Percentiles rank a stretch among this genome's conserved stretches.
These are phyloP conservation scores for Cronartium quercuum DNA, from an alignment of 1,284 basidiomycete species.

Conservation along the genomic window DNA sequence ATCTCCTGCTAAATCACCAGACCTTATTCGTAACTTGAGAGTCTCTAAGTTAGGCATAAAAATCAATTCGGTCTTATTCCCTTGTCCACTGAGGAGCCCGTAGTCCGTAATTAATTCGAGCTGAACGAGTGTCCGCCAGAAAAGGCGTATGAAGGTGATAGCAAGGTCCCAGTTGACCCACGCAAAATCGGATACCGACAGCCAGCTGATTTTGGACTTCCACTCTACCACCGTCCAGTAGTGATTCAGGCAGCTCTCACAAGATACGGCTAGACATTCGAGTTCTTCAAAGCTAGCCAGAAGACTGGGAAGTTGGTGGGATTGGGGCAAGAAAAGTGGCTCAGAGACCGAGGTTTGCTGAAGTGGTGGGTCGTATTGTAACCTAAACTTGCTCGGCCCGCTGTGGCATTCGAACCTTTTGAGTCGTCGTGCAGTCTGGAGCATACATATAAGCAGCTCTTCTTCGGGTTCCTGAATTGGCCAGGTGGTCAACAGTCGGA, in stretches of 20 bases:
- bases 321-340: too few relatives aligned
- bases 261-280: background rate
- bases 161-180: background rate
- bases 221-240: background rate
- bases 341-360: too few relatives aligned
- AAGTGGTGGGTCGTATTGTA: too few relatives aligned
- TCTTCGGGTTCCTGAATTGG: background rate
- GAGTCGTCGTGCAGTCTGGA: background rate
- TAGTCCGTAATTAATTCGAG: background rate
- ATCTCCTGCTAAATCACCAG: background rate
- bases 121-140: background rate
- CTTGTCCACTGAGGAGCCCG: background rate
- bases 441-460: background rate
- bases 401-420: background rate
- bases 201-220: background rate
- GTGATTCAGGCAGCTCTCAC: background rate
- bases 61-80: background rate
- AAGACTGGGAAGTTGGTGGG: background rate
- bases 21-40: background rate
- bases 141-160: background rate
- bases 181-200: background rate
- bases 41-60: background rate
- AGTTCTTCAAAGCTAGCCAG: background rate
- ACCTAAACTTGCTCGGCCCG: background rate
- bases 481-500: background rate